Percentiles rank a stretch among this genome's conserved stretches.
Evolutionary conservation across 208 protist species (phyloP).

Genomic region (Naegleria lovaniensis): DNA sequence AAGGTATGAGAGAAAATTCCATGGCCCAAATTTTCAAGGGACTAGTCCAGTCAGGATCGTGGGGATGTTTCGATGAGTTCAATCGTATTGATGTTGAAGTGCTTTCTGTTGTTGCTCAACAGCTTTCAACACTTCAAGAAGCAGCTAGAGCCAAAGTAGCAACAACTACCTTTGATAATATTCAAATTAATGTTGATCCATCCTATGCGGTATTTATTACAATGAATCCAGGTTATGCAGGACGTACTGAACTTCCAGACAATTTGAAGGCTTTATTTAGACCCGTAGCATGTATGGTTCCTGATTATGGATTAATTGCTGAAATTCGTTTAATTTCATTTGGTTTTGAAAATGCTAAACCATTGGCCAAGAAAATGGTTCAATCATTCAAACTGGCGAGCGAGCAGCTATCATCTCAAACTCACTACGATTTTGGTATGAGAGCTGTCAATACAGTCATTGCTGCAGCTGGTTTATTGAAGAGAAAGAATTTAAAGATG

Average conservation of each 20-base stretch:
- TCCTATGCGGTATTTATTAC: conserved; percentile 93
- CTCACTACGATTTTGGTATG: conserved; percentile 99
- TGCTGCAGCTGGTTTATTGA: conserved; percentile 89
- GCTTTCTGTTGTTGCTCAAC: conserved; percentile 59
- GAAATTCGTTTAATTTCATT: conserved; percentile 96
- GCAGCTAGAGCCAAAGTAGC: conserved; percentile 79
- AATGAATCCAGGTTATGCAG: conserved; percentile 98
- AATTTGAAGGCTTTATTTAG: conserved; percentile 96
- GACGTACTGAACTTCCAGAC: conserved; percentile 94
- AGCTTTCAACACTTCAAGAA: conserved; percentile 88
- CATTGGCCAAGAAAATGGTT: conserved; percentile 92
- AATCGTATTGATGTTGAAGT: conserved; percentile 96
- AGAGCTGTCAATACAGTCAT: conserved; percentile 98
- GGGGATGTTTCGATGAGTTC: conserved; percentile 98
- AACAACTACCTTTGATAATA: conserved; percentile 80
- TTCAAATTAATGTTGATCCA: conserved; percentile 81
- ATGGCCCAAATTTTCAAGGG: conserved; percentile 97
- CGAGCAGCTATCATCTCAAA: conserved; percentile 94
- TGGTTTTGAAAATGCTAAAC: conserved; percentile 89
- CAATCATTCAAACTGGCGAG: conserved; percentile 95
- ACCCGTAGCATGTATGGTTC: conserved; percentile 96
- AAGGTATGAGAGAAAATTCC: conserved; percentile 85
- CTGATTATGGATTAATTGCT: conserved; percentile 97
- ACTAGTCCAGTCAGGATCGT: conserved; percentile 89
- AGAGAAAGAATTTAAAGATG: conserved; percentile 68